phyloP scores from a whole-genome alignment of 768 basidiomycete species.

The Dioszegia aurantiaca region DNA sequence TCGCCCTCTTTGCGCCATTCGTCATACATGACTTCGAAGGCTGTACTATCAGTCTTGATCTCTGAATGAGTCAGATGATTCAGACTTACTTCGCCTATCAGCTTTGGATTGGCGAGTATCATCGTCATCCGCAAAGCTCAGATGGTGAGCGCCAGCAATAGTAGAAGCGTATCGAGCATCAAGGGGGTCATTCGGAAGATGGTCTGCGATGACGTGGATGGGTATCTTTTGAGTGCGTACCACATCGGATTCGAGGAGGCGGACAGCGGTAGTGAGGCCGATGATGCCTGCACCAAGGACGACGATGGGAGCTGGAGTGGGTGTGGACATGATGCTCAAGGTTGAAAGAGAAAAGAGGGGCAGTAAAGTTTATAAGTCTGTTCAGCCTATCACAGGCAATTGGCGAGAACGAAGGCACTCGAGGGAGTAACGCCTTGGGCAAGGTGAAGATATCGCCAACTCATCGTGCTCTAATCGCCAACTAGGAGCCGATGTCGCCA shows the following conservation, averaged over 20 bases:
- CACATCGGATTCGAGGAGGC: slow-evolving; percentile 33
- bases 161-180: slow-evolving; percentile 40
- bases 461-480: no score
- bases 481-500: no score
- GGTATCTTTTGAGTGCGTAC: slow-evolving; percentile 8
- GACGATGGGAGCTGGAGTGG: slow-evolving; percentile 30
- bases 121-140: slow-evolving; percentile 49
- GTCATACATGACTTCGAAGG: slow-evolving; percentile 46
- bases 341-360: background rate
- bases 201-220: slow-evolving; percentile 47
- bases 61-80: no score
- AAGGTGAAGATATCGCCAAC: no score
- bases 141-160: slow-evolving; percentile 52
- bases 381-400: no score
- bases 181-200: slow-evolving; percentile 46
- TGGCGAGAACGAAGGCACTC: no score
- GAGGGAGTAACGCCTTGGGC: no score
- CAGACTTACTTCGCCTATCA: slow-evolving; percentile 43
- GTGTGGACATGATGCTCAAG: background rate
- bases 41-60: slow-evolving; percentile 24
- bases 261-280: slow-evolving; percentile 52
- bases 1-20: slow-evolving; percentile 31
- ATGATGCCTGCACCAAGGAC: slow-evolving; percentile 53
- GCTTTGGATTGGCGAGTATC: slow-evolving; percentile 44
- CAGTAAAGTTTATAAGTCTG: no score